Evolutionary conservation across 148 eudicot genomes (phyloP).

Genomic region (Rhododendron kiyosumense): DNA sequence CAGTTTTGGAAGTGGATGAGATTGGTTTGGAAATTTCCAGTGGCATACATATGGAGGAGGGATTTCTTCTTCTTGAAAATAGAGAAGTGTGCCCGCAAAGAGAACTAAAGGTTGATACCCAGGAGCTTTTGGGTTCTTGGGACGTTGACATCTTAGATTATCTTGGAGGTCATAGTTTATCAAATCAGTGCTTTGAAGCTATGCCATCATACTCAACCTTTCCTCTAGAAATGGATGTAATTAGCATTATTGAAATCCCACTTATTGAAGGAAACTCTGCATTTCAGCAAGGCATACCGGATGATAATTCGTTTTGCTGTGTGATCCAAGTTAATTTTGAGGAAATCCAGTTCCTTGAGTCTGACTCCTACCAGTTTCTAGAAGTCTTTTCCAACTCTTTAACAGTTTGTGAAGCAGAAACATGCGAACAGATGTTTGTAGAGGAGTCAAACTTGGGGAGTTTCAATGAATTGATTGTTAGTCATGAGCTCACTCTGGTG

Average conservation of each 20-base stretch:
- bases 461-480: constrained; percentile 60
- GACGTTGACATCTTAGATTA: constrained; percentile 45
- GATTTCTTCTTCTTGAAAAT: constrained; percentile 33
- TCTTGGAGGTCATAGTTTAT: constrained; percentile 32
- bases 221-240: constrained; percentile 32
- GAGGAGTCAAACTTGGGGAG: constrained; percentile 36
- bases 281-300: constrained; percentile 13
- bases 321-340: constrained; percentile 38
- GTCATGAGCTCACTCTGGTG: constrained; percentile 54
- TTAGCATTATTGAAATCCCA: constrained; percentile 43
- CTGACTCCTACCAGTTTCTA: constrained; percentile 27
- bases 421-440: constrained; percentile 38
- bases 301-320: constrained; percentile 15
- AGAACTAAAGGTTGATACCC: constrained; percentile 24
- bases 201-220: constrained; percentile 25
- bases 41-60: constrained; percentile 27
- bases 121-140: constrained; percentile 41
- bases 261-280: constrained; percentile 18
- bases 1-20: constrained; percentile 72
- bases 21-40: constrained; percentile 38
- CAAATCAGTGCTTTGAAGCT: constrained; percentile 24
- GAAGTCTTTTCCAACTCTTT: constrained; percentile 30
- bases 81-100: constrained; percentile 28
- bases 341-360: constrained; percentile 52
- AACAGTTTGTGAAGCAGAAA: constrained; percentile 26